These are phyloP conservation scores for Rutstroemia sydowiana DNA, from an alignment of 2,329 filamentous ascomycete species.

Conservation along the genomic window DNA sequence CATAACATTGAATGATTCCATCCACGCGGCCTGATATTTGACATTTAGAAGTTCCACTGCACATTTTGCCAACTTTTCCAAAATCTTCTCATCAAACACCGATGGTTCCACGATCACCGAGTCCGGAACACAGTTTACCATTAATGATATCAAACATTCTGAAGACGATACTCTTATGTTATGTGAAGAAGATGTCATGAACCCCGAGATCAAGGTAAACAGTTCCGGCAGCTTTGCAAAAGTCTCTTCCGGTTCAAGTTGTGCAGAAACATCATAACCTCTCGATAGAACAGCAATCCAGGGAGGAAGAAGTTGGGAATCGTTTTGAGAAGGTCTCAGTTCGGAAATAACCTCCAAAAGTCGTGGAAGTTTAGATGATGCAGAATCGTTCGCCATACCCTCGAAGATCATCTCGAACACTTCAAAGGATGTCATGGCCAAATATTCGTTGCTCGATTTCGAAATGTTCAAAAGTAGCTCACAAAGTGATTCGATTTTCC, in stretches of 20 bases:
- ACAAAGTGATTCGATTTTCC: constrained; percentile 87
- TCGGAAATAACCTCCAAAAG: constrained; percentile 89
- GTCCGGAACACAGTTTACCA: constrained; percentile 81
- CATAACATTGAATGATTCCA: constrained; percentile 86
- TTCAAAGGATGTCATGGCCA: constrained; percentile 94
- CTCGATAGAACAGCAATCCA: constrained; percentile 95
- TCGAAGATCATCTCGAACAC: constrained; percentile 97
- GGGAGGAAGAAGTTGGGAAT: constrained; percentile 87
- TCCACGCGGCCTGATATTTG: constrained; percentile 90
- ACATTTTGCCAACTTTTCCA: constrained; percentile 71
- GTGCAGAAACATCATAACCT: constrained; percentile 88
- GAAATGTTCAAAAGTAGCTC: constrained; percentile 85
- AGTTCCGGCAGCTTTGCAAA: constrained; percentile 84
- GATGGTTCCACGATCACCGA: constrained; percentile 81
- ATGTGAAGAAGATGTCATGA: constrained; percentile 78
- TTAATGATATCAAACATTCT: constrained; percentile 88
- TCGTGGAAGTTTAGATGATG: constrained; percentile 81
- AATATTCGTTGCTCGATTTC: constrained; percentile 83
- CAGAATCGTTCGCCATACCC: constrained; percentile 77
- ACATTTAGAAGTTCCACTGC: constrained; percentile 73
- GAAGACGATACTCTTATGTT: constrained; percentile 93
- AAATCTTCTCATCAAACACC: constrained; percentile 81
- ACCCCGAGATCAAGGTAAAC: constrained; percentile 71
- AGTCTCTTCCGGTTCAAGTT: constrained; percentile 82
- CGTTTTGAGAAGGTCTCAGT: constrained; percentile 82